These are phyloP conservation scores for Fragilariopsis cylindrus DNA, from an alignment of 108 stramenopile genomes.

Conservation along the genomic window DNA sequence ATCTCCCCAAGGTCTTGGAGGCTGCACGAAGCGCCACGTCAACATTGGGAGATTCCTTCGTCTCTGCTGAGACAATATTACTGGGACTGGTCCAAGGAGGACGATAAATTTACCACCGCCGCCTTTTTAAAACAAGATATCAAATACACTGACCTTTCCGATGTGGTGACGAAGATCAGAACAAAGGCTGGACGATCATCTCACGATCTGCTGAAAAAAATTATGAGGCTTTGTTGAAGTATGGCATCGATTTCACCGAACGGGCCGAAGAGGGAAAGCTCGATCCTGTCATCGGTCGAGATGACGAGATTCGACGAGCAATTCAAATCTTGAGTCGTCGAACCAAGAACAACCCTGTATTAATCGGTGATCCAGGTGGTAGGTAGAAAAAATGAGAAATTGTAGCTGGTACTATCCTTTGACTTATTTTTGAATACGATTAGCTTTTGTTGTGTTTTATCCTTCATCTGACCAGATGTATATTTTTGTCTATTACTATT, in stretches of 20 bases:
- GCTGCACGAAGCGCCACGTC: constrained; percentile 51
- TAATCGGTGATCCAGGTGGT: constrained; percentile 98
- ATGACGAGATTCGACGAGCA: constrained; percentile 96
- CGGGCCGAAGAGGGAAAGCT: constrained; percentile 80
- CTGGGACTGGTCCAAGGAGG: constrained; percentile 62
- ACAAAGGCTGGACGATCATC: constrained; percentile 60
- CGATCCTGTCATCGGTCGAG: constrained; percentile 98
- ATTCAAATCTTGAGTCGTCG: constrained; percentile 96
- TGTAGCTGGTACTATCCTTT: constrained; percentile 23
- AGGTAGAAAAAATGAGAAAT: constrained; percentile 47
- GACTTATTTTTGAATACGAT: not conserved
- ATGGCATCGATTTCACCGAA: constrained; percentile 93
- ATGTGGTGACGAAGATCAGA: constrained; percentile 56
- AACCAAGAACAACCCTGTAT: constrained; percentile 99
- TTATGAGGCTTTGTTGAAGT: constrained; percentile 95
- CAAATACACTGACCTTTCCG: constrained; percentile 52
- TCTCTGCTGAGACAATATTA: constrained; percentile 76
- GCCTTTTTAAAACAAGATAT: constrained; percentile 60
- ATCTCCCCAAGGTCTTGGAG: constrained; percentile 63
- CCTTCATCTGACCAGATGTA: not conserved
- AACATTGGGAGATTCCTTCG: constrained; percentile 74
- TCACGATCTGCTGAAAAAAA: constrained; percentile 81
- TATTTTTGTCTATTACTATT: too few relatives aligned
- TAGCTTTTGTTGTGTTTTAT: constrained; percentile 2
- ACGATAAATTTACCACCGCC: constrained; percentile 59